Evolutionary conservation across 1,284 basidiomycete genomes (phyloP).

Genomic region (Heterobasidion parviporum): DNA sequence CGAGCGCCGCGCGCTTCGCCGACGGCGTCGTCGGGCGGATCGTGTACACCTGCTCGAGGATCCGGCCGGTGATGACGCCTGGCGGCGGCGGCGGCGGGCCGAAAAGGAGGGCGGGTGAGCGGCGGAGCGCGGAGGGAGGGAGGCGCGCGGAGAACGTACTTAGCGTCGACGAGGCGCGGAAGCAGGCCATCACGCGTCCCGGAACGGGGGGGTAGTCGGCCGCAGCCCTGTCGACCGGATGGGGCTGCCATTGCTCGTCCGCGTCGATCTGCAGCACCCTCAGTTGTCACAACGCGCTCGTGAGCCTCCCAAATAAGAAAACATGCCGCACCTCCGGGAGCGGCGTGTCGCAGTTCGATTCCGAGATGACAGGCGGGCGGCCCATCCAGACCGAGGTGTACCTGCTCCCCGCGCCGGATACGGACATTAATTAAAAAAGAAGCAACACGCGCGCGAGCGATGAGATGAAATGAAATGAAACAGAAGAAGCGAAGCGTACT

Average conservation of each 20-base stretch:
- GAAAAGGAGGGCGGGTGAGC: neutral
- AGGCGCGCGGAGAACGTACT: conserved; percentile 31
- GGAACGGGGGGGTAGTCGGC: conserved; percentile 36
- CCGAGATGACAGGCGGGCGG: conserved; percentile 63
- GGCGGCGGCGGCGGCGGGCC: neutral
- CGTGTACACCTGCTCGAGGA: conserved; percentile 70
- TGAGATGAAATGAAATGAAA: neutral
- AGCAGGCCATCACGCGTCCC: conserved; percentile 44
- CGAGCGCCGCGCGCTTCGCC: conserved; percentile 38
- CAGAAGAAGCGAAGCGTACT: conserved; percentile 32
- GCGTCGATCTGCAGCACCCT: conserved; percentile 38
- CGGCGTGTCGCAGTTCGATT: conserved; percentile 68
- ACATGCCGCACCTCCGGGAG: conserved; percentile 38
- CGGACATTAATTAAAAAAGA: neutral
- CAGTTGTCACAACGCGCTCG: conserved; percentile 2
- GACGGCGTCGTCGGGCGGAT: conserved; percentile 42
- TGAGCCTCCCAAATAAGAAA: neutral
- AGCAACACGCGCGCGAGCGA: neutral
- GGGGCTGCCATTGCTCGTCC: conserved; percentile 47
- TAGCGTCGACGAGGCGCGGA: conserved; percentile 52
- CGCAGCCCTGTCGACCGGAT: conserved; percentile 29
- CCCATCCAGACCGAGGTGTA: conserved; percentile 70
- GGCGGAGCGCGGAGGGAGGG: neutral
- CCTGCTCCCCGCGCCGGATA: conserved; percentile 22
- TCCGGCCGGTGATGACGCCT: conserved; percentile 58